Percentiles rank a stretch among this genome's conserved stretches.
phyloP scores from a whole-genome alignment of 768 basidiomycete species.

The Boletus tylopilopsis region DNA sequence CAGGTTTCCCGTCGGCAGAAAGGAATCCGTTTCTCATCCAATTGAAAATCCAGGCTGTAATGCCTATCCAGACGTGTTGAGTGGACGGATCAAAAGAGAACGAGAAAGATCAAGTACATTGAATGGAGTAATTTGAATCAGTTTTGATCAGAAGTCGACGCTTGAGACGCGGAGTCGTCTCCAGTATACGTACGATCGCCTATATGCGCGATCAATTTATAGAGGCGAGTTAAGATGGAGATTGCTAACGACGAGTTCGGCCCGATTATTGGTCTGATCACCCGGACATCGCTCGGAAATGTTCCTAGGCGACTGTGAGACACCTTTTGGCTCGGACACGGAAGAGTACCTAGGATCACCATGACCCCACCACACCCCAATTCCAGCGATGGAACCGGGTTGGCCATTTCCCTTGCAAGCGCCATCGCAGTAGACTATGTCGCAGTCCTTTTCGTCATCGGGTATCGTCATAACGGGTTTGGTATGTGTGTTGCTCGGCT shows the following conservation, averaged over 20 bases:
- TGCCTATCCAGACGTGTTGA: constrained; percentile 45
- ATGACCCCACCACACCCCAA: constrained; percentile 88
- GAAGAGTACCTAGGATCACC: constrained; percentile 51
- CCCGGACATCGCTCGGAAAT: constrained; percentile 80
- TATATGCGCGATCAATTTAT: constrained; percentile 37
- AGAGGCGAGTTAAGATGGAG: constrained; percentile 20
- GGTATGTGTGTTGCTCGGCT: background rate
- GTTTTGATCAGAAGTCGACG: constrained; percentile 71
- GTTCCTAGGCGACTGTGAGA: constrained; percentile 49
- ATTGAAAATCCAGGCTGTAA: constrained; percentile 61
- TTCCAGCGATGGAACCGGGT: constrained; percentile 61
- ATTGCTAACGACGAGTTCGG: constrained; percentile 70
- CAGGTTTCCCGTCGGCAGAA: constrained; percentile 45
- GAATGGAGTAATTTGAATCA: constrained; percentile 82
- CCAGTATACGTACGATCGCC: constrained; percentile 83
- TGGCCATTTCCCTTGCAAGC: constrained; percentile 84
- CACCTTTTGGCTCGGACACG: background rate
- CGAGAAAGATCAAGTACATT: constrained; percentile 45
- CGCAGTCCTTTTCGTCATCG: constrained; percentile 29
- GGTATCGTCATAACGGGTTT: constrained; percentile 3
- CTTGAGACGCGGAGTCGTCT: constrained; percentile 57
- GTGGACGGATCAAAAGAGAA: background rate
- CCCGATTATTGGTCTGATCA: constrained; percentile 82
- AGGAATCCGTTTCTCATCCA: constrained; percentile 60
- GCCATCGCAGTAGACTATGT: constrained; percentile 82